Evolutionary conservation across 306 rosid genomes (phyloP), one percentile per base, ranked within the genome.

Genomic region (Lagenaria siceraria): DNA sequence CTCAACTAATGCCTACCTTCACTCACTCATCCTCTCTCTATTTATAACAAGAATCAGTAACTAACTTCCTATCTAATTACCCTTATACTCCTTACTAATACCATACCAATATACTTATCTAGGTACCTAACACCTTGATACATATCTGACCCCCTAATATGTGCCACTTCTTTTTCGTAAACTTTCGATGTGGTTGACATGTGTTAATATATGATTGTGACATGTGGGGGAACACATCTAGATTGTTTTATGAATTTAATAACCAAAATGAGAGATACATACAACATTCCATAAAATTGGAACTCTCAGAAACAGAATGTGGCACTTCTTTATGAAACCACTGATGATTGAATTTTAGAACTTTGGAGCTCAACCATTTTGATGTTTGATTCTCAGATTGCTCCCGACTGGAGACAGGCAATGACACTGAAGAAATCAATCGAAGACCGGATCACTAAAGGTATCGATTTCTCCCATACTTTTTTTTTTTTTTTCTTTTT

Each of bases 321-420:
- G 1, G 27, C 48, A 35, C 46, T 64, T 66, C 52, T 66, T 10
- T 36, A 10, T 38, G 7, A n/a, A 33, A 66, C 29, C 55, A 13
- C 14, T 25, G 55, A 68, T 38, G 52, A 21, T 24, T 42, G 49
- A 18, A n/a, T 42, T 42, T 68, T 22, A 10, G 3, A 42, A 42
- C 54, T 42, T 69, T 38, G 73, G 53, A 42, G 13, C 22, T 69
- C 17, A 43, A 69, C 75, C 33, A 22, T 69, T 21, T 43, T 69
- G 35, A 24, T 69, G 75, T 13, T 69, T 69, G 55, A 43, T 69
- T 83, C 80, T 87, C 83, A 93, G 98, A 87, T 88, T 86, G 96
- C 92, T 56, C 97, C 98, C 73, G 96, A 90, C 83, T 93, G 97
- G 98, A 90, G 98, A 78, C 97, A 94, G 83, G 96, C 97, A 54